Evolutionary conservation across 768 basidiomycete genomes (phyloP).

Genomic region (Exidia glandulosa): DNA sequence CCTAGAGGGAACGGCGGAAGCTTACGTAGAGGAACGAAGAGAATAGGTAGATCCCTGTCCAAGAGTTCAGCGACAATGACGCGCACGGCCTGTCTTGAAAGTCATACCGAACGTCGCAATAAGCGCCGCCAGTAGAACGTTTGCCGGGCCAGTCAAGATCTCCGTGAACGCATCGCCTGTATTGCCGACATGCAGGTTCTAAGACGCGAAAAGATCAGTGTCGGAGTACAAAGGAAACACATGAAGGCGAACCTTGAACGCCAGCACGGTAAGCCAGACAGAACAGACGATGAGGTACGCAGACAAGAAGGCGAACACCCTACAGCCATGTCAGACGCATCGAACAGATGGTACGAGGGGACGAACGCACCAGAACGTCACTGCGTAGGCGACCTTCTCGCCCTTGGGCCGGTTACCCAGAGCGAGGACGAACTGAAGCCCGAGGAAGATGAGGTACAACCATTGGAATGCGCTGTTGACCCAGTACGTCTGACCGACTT

Average conservation of each 20-base stretch:
- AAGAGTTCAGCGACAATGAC: conserved; percentile 6
- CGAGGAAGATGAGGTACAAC: conserved; percentile 79
- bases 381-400: conserved; percentile 59
- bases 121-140: conserved; percentile 76
- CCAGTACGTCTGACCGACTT: conserved; percentile 64
- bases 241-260: too few species aligned
- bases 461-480: conserved; percentile 73
- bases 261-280: conserved; percentile 78
- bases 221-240: too few species aligned
- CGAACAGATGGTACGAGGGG: too few species aligned
- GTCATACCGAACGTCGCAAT: conserved; percentile 70
- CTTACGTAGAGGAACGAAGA: conserved; percentile 80
- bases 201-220: too few species aligned
- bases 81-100: neutral
- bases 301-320: conserved; percentile 40
- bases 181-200: conserved; percentile 32
- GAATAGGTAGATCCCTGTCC: conserved; percentile 62
- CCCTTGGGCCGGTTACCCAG: conserved; percentile 83
- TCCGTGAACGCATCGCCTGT: conserved; percentile 71
- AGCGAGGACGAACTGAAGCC: conserved; percentile 68
- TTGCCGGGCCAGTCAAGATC: conserved; percentile 68
- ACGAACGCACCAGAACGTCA: conserved; percentile 41
- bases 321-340: conserved; percentile 10
- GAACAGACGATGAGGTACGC: conserved; percentile 49
- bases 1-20: conserved; percentile 4